These are phyloP conservation scores for Ogataea paraovalis DNA, from an alignment of 805 yeast species.

Conservation along the genomic window DNA sequence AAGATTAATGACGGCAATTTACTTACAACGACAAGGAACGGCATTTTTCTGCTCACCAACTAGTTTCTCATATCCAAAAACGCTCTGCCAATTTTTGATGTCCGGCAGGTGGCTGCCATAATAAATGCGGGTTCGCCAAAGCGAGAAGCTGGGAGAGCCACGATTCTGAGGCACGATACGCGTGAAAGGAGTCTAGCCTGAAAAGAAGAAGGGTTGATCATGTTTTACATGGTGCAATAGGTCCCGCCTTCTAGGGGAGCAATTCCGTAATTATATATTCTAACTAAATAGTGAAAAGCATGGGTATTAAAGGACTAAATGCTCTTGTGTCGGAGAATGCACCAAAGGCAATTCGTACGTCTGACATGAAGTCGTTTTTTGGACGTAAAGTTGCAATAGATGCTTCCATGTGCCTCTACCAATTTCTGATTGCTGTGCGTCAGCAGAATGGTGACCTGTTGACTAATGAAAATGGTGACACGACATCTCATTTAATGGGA, in stretches of 20 bases:
- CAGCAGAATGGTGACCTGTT: conserved; percentile 96
- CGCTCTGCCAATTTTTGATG: too few species aligned
- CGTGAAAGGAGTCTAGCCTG: background rate
- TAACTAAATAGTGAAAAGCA: too few species aligned
- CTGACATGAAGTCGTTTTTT: conserved; percentile 79
- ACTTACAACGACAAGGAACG: too few species aligned
- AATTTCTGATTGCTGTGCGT: conserved; percentile 92
- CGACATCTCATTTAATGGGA: conserved; percentile 92
- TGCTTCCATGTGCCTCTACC: conserved; percentile 96
- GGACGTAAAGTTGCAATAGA: conserved; percentile 98
- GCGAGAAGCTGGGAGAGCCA: background rate
- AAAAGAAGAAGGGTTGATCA: too few species aligned
- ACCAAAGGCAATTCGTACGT: conserved; percentile 70
- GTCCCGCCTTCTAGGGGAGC: too few species aligned
- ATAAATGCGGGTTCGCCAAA: background rate
- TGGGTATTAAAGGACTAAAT: conserved; percentile 65
- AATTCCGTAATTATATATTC: background rate
- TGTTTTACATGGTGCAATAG: too few species aligned
- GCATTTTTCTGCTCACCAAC: too few species aligned
- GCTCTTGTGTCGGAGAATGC: conserved; percentile 87
- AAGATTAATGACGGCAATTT: too few species aligned
- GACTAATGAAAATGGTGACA: conserved; percentile 84
- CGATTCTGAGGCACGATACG: background rate
- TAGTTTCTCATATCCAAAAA: too few species aligned
- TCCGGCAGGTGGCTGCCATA: background rate